Percentiles rank a stretch among this genome's conserved stretches.
Evolutionary conservation across 768 basidiomycete genomes (phyloP).

Genomic region (Lactifluus hygrophoroides): DNA sequence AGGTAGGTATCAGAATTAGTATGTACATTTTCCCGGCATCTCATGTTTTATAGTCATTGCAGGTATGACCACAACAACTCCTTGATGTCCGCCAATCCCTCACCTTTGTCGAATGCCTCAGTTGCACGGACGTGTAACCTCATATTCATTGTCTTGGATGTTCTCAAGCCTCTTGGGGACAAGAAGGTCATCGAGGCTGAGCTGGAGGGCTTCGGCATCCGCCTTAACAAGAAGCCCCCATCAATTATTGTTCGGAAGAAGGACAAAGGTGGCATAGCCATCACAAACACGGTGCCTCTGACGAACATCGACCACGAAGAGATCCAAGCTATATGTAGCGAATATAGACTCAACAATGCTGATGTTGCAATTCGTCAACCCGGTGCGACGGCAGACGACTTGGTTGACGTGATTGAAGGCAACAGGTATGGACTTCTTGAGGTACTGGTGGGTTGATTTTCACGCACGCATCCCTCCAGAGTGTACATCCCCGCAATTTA

Average conservation of each 20-base stretch:
- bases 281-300: constrained; percentile 94
- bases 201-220: constrained; percentile 96
- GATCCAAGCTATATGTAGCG: constrained; percentile 89
- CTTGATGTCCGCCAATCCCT: constrained; percentile 5
- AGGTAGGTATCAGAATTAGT: constrained; percentile 37
- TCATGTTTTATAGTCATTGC: constrained; percentile 54
- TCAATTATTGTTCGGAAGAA: constrained; percentile 76
- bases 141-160: constrained; percentile 97
- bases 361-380: constrained; percentile 92
- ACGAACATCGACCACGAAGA: constrained; percentile 94
- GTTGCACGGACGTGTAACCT: constrained; percentile 97
- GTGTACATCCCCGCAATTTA: constrained; percentile 92
- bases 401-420: constrained; percentile 96
- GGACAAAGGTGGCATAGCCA: constrained; percentile 88
- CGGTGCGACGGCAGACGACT: constrained; percentile 86
- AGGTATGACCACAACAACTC: constrained; percentile 37
- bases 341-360: constrained; percentile 83
- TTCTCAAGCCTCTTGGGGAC: constrained; percentile 95
- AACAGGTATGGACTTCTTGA: constrained; percentile 53
- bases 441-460: not conserved
- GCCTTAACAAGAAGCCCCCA: constrained; percentile 92
- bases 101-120: constrained; percentile 26
- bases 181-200: constrained; percentile 87
- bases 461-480: constrained; percentile 30
- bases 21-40: not conserved